Base-by-base conservation (phyloP, 805 yeast genomes). In the Barnettozyma sucrosica region DNA sequence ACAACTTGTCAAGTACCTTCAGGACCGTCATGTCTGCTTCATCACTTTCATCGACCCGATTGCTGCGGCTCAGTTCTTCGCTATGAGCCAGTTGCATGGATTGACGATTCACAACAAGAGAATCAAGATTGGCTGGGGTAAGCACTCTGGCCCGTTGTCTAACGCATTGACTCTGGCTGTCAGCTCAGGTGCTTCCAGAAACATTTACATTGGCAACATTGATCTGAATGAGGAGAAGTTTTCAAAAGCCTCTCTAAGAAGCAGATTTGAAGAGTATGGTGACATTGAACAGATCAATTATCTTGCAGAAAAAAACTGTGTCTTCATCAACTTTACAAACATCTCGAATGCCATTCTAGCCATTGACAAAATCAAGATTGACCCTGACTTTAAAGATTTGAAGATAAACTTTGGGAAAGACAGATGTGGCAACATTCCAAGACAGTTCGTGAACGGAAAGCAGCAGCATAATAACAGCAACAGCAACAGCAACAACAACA, bases 61-160 rank as follows among this genome's bases (percentile, higher is more conserved):
- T 45, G 96, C 97, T 3, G 98, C 98, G 1, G 97, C 97, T 2
- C 98, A 92, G 67, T 92, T 92, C 64, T 92, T 84, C 66, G 97
- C 97, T 8, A 83, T 88, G 86, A 83, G 95, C 55, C 89, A 89
- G 60, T 71, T 89, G 53, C 95, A 89, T 61, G 97, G 97, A 1
- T 72, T 92, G 51, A 79, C 89, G 18, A 85, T 92, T 51, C 95
- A 87, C 62, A 84, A 83, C 63, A 77, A 95, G 59, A 77, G 90
- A 59, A 84, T 92, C 55, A 88, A 87, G 64, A 89, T 92, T 48
- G 97, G 97, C 19, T 92, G 99, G 98, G 99, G 98, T 41, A 90
- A 89, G 66, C 97, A 92, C 63, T 83, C 95, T 6, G 98, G 98
- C 10, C 89, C 96, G 1, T 73, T 92, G 53, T 83, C 95, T 10